A percentile compares a stretch with the other conserved stretches of the same genome.
Evolutionary conservation across 169 alveolate genomes (phyloP).

Genomic region (Plasmodium falciparum): DNA sequence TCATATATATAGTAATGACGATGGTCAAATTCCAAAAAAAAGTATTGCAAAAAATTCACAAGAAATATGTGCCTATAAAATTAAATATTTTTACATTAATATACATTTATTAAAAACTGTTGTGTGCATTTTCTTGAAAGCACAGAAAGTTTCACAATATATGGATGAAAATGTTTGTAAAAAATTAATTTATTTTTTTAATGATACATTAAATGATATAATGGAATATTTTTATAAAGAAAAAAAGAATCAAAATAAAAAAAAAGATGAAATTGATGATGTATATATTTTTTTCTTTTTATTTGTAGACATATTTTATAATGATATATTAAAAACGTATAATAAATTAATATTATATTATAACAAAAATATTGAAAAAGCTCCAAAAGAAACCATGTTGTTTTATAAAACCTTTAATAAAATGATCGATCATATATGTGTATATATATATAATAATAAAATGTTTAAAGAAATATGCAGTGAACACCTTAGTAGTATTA

Average conservation of each 20-base stretch:
- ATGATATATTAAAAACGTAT: slow-evolving; percentile 29
- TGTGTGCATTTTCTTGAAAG: slow-evolving; percentile 42
- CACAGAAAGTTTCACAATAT: slow-evolving; percentile 43
- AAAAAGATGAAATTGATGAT: too few species aligned
- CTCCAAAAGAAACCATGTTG: slow-evolving; percentile 62
- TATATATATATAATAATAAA: slow-evolving; percentile 46
- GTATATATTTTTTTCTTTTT: not conserved
- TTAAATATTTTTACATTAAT: slow-evolving; percentile 14
- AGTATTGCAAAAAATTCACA: not conserved
- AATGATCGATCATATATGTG: slow-evolving; percentile 45
- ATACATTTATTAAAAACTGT: slow-evolving; percentile 24
- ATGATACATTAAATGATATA: slow-evolving; percentile 20
- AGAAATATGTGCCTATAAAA: slow-evolving; percentile 2
- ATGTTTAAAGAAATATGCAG: slow-evolving; percentile 17
- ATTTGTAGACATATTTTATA: slow-evolving; percentile 40
- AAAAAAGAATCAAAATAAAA: not conserved
- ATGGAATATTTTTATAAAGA: slow-evolving; percentile 34
- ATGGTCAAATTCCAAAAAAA: too few species aligned
- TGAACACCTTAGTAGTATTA: slow-evolving; percentile 19
- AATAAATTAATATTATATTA: slow-evolving; percentile 20
- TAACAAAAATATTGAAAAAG: slow-evolving; percentile 35
- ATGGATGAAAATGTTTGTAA: slow-evolving; percentile 7
- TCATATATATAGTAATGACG: too few species aligned
- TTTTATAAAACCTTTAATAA: slow-evolving; percentile 68
- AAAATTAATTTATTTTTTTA: slow-evolving; percentile 22